These are phyloP conservation scores for Acer negundo DNA, from an alignment of 345 rosid species.

Conservation along the genomic window DNA sequence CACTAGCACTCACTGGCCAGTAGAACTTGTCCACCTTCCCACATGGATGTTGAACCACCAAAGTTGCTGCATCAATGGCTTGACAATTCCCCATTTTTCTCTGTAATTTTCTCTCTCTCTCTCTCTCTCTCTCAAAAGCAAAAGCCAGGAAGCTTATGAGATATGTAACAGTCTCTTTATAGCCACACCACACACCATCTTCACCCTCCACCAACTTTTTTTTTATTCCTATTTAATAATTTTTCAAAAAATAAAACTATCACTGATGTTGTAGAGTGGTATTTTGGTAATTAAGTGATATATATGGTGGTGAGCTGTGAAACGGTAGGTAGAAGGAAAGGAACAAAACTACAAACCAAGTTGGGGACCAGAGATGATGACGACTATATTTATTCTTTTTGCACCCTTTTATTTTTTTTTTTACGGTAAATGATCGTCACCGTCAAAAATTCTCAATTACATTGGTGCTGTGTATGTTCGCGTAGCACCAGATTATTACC, in stretches of 20 bases:
- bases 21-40: slow-evolving; percentile 70
- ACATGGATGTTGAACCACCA: slow-evolving; percentile 75
- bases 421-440: no score
- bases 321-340: slow-evolving; percentile 25
- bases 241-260: no score
- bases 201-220: slow-evolving; percentile 27
- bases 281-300: no score
- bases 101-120: neutral
- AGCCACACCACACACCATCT: slow-evolving; percentile 26
- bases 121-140: neutral
- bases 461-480: neutral
- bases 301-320: no score
- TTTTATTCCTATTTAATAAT: neutral
- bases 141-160: slow-evolving; percentile 1
- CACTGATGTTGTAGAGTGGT: slow-evolving; percentile 6
- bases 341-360: slow-evolving; percentile 13
- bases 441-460: neutral
- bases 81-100: slow-evolving; percentile 88
- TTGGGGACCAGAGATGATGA: slow-evolving; percentile 18
- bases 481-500: neutral
- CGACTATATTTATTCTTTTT: neutral
- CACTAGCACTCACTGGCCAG: slow-evolving; percentile 64
- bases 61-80: slow-evolving; percentile 75
- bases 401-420: neutral
- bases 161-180: slow-evolving; percentile 37